Evolutionary conservation across 768 basidiomycete species (phyloP), one percentile per base, ranked within the genome.

Genomic region (Terana coerulea): DNA sequence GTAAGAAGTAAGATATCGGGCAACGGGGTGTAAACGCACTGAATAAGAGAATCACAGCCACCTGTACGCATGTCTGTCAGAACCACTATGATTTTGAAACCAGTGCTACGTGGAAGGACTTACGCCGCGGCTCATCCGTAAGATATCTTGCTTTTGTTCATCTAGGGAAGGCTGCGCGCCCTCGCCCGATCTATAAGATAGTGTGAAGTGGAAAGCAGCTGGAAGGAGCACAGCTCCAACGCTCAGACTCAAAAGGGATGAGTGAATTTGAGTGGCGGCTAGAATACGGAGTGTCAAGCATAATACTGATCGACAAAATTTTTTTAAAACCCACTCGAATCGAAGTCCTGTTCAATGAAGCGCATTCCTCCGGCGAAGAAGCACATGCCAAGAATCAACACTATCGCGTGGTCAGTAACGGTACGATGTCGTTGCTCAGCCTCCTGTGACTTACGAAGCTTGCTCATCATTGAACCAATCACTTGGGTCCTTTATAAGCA

Each of bases 341-440:
- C 83, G 60, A 91, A 88, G 1, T 84, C 88, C 68, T 91, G 90
- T 58, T 91, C 85, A 17, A 84, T 86, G 61, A 81, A 91, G 58
- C 79, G 79, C 45, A 83, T 69, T 17, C 90, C 90, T 50, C 89
- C 90, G 19, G 86, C 88, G 58, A 92, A 91, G 70, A 92, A 92
- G 61, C 90, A 91, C 91, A 93, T 91, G 43, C 91, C 91, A 26
- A 92, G 75, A 15, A 93, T 83, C 44, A 94, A 52, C 19, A 53
- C 57, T 59, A 39, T 25, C 25, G 31, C 22, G 15, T 14, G 43
- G 8, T 22, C 17, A 44, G 29, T 22, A 12, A 19, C 8, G 11
- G 2, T 12, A 29, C 7, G 7, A 45, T 11, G 11, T 15, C 2
- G 22, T 14, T 15, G n/a, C 8, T 10, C 19, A 36, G 6, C 11